Percentiles rank a stretch among this genome's conserved stretches.
These are phyloP conservation scores for Huiozyma sinensis DNA, from an alignment of 805 yeast species.

Conservation along the genomic window DNA sequence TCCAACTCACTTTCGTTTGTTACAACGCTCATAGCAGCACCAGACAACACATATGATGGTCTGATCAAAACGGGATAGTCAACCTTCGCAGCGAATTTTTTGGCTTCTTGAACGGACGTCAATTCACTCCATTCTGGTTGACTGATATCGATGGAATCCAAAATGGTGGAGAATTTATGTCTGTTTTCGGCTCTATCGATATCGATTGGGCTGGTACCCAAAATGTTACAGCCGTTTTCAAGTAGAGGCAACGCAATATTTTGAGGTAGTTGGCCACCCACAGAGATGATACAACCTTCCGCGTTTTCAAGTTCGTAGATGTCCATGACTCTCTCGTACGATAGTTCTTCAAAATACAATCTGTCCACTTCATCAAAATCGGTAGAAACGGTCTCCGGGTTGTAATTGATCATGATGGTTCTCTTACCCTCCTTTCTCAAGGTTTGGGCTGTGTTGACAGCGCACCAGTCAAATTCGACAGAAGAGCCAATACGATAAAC, in stretches of 20 bases:
- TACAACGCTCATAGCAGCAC: conserved; percentile 98
- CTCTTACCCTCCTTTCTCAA: conserved; percentile 77
- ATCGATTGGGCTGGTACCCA: conserved; percentile 91
- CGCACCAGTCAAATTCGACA: conserved; percentile 99
- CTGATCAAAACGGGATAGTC: conserved; percentile 94
- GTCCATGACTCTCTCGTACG: conserved; percentile 94
- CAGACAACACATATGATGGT: conserved; percentile 93
- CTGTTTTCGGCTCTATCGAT: conserved; percentile 97
- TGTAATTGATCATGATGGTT: conserved; percentile 93
- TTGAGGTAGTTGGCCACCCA: conserved; percentile 97
- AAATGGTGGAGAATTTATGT: conserved; percentile 89
- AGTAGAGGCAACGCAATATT: conserved; percentile 85
- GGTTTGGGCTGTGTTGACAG: conserved; percentile 92
- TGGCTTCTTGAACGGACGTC: conserved; percentile 77
- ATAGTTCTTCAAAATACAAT: conserved; percentile 89
- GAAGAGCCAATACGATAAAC: conserved; percentile 98
- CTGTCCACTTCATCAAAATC: conserved; percentile 98
- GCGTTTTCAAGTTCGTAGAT: conserved; percentile 88
- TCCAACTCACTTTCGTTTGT: conserved; percentile 70
- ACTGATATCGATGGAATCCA: conserved; percentile 86
- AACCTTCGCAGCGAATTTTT: conserved; percentile 70
- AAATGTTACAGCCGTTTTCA: conserved; percentile 69
- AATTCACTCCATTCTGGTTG: conserved; percentile 98
- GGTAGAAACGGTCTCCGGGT: conserved; percentile 97
- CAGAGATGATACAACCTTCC: conserved; percentile 86